Evolutionary conservation across 2,329 filamentous ascomycete species (phyloP).

Genomic region (Diaporthe batatas): DNA sequence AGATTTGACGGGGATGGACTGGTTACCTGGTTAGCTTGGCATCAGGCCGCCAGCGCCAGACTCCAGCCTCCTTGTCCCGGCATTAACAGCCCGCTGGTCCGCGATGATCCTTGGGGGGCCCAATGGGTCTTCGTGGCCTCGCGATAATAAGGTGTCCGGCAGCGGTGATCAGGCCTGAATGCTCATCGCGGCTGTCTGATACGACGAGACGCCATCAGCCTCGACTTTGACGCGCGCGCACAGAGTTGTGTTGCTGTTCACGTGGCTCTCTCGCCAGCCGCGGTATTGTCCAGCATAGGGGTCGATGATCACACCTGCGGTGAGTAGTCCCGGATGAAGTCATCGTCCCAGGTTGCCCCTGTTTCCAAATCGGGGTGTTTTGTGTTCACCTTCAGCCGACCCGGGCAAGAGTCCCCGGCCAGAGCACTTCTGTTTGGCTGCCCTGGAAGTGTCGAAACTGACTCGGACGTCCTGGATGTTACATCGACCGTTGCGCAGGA

Average conservation of each 20-base stretch:
- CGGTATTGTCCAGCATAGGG: not conserved
- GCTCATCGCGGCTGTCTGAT: not conserved
- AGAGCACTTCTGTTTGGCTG: constrained; percentile 11
- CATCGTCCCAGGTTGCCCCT: constrained; percentile 30
- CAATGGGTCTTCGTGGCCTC: not conserved
- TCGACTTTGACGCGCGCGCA: not conserved
- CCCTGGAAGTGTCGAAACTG: constrained; percentile 9
- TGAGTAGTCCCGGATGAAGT: constrained; percentile 23
- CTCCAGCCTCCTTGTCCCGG: not conserved
- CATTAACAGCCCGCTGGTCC: not conserved
- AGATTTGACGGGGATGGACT: not conserved
- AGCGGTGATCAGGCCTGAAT: constrained; percentile 2
- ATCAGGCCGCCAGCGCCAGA: constrained; percentile 3
- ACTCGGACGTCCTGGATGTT: constrained; percentile 28
- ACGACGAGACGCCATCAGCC: not conserved
- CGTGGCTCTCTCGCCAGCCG: not conserved
- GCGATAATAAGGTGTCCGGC: not conserved
- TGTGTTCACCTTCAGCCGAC: constrained; percentile 17
- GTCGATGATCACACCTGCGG: not conserved
- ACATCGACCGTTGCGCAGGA: constrained; percentile 29
- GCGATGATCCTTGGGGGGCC: not conserved
- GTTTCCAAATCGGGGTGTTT: constrained; percentile 12
- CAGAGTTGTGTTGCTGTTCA: not conserved
- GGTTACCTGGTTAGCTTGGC: too few species aligned
- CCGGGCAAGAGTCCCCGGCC: constrained; percentile 1